phyloP scores from a whole-genome alignment of 2,329 filamentous ascomycete species.

The Neonectria sp. region DNA sequence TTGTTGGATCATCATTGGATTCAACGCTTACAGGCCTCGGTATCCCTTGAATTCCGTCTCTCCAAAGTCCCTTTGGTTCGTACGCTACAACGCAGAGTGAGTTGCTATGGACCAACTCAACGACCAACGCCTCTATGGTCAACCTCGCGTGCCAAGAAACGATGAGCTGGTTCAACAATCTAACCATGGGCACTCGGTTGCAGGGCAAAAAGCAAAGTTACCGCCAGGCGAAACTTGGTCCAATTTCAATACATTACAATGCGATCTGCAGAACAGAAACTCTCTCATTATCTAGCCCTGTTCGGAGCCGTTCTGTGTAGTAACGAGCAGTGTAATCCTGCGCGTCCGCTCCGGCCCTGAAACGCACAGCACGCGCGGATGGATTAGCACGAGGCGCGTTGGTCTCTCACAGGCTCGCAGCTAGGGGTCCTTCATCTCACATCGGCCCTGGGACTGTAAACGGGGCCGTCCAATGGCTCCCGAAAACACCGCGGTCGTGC shows the following conservation, averaged over 20 bases:
- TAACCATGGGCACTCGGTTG: neutral
- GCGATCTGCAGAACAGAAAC: constrained; percentile 15
- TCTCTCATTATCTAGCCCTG: constrained; percentile 30
- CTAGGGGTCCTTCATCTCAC: constrained; percentile 41
- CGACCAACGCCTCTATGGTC: neutral
- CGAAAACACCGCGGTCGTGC: constrained; percentile 45
- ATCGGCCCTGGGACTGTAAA: constrained; percentile 37
- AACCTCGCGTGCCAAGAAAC: constrained; percentile 26
- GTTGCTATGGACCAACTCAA: neutral
- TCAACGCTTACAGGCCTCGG: constrained; percentile 14
- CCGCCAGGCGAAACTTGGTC: constrained; percentile 5
- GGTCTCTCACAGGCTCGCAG: constrained; percentile 29
- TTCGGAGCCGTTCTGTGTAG: constrained; percentile 29
- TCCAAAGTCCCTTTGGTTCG: constrained; percentile 12
- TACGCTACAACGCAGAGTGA: constrained; percentile 5
- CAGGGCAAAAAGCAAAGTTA: constrained; percentile 16
- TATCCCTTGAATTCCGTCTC: neutral
- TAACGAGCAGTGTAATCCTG: constrained; percentile 28
- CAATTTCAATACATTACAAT: constrained; percentile 3
- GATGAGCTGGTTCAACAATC: constrained; percentile 5
- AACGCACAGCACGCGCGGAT: constrained; percentile 36
- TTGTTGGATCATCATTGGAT: constrained; percentile 10
- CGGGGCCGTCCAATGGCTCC: constrained; percentile 47
- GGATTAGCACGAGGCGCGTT: constrained; percentile 21
- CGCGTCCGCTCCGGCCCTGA: constrained; percentile 27